Evolutionary conservation across 176 grass and related monocot species (phyloP).

Genomic region (Themeda triandra): DNA sequence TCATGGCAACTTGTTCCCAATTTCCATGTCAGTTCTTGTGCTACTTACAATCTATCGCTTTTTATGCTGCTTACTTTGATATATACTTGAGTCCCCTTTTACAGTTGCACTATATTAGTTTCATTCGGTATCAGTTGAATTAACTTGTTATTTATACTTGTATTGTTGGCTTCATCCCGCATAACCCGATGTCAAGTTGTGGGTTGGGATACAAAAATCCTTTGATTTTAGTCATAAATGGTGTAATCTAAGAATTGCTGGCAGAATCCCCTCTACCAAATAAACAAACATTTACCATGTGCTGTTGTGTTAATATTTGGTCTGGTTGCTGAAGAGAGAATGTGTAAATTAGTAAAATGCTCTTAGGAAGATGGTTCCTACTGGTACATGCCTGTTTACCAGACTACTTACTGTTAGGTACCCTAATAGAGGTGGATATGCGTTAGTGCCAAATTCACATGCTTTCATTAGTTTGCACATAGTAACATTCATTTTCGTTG

Average conservation of each 20-base stretch:
- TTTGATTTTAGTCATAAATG: too few relatives aligned
- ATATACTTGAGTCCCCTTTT: too few relatives aligned
- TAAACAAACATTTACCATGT: neutral
- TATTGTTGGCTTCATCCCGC: too few relatives aligned
- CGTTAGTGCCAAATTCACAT: neutral
- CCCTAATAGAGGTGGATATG: neutral
- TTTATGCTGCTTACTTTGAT: too few relatives aligned
- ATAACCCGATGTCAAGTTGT: too few relatives aligned
- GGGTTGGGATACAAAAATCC: too few relatives aligned
- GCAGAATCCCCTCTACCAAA: neutral
- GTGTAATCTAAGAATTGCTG: too few relatives aligned
- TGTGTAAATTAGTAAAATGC: neutral
- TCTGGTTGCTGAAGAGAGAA: neutral
- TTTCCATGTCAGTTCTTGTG: too few relatives aligned
- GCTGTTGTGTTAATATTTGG: neutral
- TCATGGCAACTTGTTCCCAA: too few relatives aligned
- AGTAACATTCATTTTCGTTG: too few relatives aligned
- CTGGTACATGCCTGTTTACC: neutral
- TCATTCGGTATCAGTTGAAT: neutral
- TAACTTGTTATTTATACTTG: neutral
- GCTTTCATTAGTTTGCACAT: too few relatives aligned
- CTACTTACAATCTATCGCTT: too few relatives aligned
- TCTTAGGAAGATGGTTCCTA: neutral
- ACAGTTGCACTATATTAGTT: neutral
- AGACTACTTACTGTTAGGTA: neutral